A percentile compares a stretch with the other conserved stretches of the same genome.
Evolutionary conservation across 140 eudicot genomes (phyloP).

Genomic region (Cichorium intybus): DNA sequence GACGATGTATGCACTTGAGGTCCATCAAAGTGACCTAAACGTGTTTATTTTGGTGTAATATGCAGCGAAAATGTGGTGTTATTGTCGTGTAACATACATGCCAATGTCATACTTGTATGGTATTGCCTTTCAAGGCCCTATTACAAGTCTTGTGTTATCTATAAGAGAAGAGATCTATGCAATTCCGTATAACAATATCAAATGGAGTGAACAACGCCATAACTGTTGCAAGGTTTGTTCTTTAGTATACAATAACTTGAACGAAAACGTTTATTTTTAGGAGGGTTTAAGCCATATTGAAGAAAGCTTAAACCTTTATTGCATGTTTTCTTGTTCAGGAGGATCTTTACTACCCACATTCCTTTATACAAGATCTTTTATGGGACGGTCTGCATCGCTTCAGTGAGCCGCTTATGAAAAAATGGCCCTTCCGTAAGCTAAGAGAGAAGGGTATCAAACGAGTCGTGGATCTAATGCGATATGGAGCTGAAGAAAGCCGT

Average conservation of each 20-base stretch:
- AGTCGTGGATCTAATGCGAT: slow-evolving; percentile 51
- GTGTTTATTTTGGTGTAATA: no score
- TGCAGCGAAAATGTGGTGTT: slow-evolving; percentile 46
- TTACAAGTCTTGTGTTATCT: slow-evolving; percentile 34
- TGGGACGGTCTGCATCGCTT: slow-evolving; percentile 58
- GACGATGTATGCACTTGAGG: no score
- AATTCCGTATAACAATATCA: slow-evolving; percentile 26
- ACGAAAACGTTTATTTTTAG: no score
- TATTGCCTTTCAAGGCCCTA: slow-evolving; percentile 30
- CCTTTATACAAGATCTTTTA: slow-evolving; percentile 55
- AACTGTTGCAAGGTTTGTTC: slow-evolving; percentile 38
- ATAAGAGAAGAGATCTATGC: slow-evolving; percentile 34
- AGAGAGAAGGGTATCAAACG: slow-evolving; percentile 41
- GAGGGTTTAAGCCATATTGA: no score
- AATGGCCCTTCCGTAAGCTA: slow-evolving; percentile 58
- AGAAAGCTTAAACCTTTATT: no score
- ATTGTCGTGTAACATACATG: slow-evolving; percentile 37
- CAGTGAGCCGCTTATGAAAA: slow-evolving; percentile 54
- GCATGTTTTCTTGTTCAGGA: slow-evolving; percentile 46
- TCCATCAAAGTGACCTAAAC: no score
- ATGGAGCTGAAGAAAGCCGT: slow-evolving; percentile 51
- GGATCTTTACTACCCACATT: slow-evolving; percentile 68
- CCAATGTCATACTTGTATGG: slow-evolving; percentile 43
- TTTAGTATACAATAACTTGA: no score
- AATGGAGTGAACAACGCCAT: slow-evolving; percentile 40